Base-by-base conservation (phyloP, 768 basidiomycete genomes). In the Saitozyma sp. region DNA sequence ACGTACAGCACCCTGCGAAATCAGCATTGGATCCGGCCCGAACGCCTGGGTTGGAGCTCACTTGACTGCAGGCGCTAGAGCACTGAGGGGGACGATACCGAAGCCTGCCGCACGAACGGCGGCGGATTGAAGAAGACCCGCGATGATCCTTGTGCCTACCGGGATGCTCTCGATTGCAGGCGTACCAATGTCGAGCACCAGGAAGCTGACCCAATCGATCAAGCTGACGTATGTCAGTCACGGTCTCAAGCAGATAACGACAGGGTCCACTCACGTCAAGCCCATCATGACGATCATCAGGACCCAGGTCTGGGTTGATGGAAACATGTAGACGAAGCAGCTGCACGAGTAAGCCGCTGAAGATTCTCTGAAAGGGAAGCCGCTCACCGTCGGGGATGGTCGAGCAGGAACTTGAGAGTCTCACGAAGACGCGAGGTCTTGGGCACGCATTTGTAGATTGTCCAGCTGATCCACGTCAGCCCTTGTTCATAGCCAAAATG, bases 241-340 rank as follows among this genome's bases (percentile, higher is more conserved):
- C 11, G 11, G 29, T 29, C 29, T 29, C 29, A 5, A 5, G 29
- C 29, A 29, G 51, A 11, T n/a, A 40, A 13, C 6, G 6, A 20
- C 39, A 19, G 2, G 46, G 14, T 4, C n/a, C 14, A 74, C 87
- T 56, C 71, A 92, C 92, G 86, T 91, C 42, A 95, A 80, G 0
- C 81, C 66, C 4, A 89, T 43, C 20, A 96, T 82, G 20, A 94
- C 77, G 0, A 85, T 84, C 1, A 91, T 64, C 6, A 96, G 85
- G 68, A 95, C 90, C 91, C 92, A 92, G 3, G 93, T 96, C 74
- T 96, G 93, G 71, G 93, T 91, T 0, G 91, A 87, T 0, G 92
- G 92, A 69, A 95, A 95, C 9, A 95, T 84, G 76, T 92, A 90
- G 10, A 92, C 85, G 73, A 89, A 94, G 78, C 92, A 95, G 29